Evolutionary conservation across 768 basidiomycete genomes (phyloP).

Genomic region (Naematelia aurantialba): DNA sequence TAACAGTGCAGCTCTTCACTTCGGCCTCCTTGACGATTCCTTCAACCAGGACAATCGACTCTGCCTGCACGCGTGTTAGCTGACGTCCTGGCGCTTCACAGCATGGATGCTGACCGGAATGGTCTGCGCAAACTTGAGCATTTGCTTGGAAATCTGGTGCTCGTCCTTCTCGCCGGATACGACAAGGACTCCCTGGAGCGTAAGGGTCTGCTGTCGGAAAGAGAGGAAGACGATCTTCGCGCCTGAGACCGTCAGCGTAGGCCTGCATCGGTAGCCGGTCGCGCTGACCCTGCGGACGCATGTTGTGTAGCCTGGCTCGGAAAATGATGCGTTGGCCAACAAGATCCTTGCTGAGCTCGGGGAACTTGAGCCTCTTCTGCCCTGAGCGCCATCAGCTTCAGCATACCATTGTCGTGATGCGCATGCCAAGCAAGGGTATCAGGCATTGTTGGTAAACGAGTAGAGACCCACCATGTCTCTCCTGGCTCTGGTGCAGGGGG

Average conservation of each 20-base stretch:
- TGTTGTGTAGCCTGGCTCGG: conserved; percentile 85
- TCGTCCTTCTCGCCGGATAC: conserved; percentile 59
- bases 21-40: conserved; percentile 71
- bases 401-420: no score
- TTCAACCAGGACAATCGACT: conserved; percentile 88
- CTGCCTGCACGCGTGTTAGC: conserved; percentile 51
- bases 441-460: background rate
- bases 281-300: conserved; percentile 70
- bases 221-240: conserved; percentile 94
- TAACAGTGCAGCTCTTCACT: conserved; percentile 87
- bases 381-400: conserved; percentile 33
- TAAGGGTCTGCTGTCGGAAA: conserved; percentile 82
- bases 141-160: conserved; percentile 77
- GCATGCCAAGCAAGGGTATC: background rate
- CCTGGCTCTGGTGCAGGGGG: conserved; percentile 86
- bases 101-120: conserved; percentile 54
- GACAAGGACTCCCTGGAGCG: conserved; percentile 73
- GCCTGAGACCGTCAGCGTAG: conserved; percentile 48
- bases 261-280: background rate
- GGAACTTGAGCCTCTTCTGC: conserved; percentile 63
- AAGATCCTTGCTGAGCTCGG: conserved; percentile 58
- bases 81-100: background rate
- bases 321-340: conserved; percentile 74
- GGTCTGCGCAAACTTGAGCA: conserved; percentile 85
- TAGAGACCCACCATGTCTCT: conserved; percentile 55